These are phyloP conservation scores for Sporothrix globosa DNA, from an alignment of 2,329 filamentous ascomycete species.

Conservation along the genomic window DNA sequence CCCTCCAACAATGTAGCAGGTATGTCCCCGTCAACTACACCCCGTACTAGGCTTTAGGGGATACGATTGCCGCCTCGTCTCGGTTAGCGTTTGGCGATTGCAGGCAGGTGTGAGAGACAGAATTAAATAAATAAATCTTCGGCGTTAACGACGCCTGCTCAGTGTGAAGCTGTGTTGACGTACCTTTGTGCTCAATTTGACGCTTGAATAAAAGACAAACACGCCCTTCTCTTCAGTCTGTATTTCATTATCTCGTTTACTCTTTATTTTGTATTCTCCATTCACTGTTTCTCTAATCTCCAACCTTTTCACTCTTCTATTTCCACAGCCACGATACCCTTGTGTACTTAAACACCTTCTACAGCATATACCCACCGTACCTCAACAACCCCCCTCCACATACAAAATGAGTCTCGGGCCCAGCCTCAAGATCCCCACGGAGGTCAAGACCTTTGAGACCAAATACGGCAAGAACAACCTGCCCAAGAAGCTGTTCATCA, in stretches of 20 bases:
- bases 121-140: conserved; percentile 7
- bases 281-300: background rate
- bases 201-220: conserved; percentile 13
- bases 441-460: conserved; percentile 33
- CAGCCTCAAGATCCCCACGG: conserved; percentile 35
- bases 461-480: conserved; percentile 43
- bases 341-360: background rate
- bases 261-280: background rate
- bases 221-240: background rate
- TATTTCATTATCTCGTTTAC: too few species aligned
- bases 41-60: conserved; percentile 15
- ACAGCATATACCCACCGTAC: background rate
- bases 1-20: conserved; percentile 11
- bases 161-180: background rate
- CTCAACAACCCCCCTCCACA: conserved; percentile 21
- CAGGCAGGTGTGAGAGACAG: background rate
- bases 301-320: background rate
- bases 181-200: background rate
- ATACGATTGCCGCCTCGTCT: background rate
- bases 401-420: conserved; percentile 40
- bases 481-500: conserved; percentile 47
- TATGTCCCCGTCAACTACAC: background rate
- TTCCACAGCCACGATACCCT: conserved; percentile 2
- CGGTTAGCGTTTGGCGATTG: conserved; percentile 27
- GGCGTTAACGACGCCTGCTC: background rate